phyloP scores from a whole-genome alignment of 2,329 filamentous ascomycete genomes.

The Leptographium wingfieldii region DNA sequence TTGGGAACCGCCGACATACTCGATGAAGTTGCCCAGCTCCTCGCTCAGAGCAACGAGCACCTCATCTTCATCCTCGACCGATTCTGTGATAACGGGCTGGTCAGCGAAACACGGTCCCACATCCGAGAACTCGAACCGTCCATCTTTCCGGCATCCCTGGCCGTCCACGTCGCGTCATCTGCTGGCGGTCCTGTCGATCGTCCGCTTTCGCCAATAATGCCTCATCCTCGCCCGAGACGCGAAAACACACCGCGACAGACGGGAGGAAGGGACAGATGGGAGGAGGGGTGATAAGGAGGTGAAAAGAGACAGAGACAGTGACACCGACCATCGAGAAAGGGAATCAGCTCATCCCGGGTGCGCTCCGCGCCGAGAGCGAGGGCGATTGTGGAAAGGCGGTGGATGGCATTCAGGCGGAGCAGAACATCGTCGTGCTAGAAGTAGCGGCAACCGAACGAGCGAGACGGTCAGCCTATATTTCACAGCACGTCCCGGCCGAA shows the following conservation, averaged over 20 bases:
- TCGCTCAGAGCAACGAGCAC: constrained; percentile 94
- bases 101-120: neutral
- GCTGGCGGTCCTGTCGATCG: neutral
- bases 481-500: constrained; percentile 1
- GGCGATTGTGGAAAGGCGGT: constrained; percentile 94
- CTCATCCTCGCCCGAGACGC: neutral
- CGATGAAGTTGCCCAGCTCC: constrained; percentile 90
- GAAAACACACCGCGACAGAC: neutral
- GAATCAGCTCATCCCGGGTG: constrained; percentile 96
- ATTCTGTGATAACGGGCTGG: constrained; percentile 48
- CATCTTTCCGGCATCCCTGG: neutral
- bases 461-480: constrained; percentile 2
- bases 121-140: neutral
- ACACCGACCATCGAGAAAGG: constrained; percentile 88
- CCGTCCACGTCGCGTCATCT: neutral
- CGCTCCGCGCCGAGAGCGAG: constrained; percentile 90
- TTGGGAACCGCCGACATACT: constrained; percentile 91
- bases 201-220: neutral
- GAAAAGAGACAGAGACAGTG: neutral
- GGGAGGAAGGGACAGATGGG: neutral
- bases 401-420: constrained; percentile 94
- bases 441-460: constrained; percentile 4
- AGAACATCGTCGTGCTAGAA: constrained; percentile 92
- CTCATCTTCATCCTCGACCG: constrained; percentile 97
- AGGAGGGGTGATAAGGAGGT: neutral